Evolutionary conservation across 768 basidiomycete species (phyloP).

Genomic region (Phaffia australis): DNA sequence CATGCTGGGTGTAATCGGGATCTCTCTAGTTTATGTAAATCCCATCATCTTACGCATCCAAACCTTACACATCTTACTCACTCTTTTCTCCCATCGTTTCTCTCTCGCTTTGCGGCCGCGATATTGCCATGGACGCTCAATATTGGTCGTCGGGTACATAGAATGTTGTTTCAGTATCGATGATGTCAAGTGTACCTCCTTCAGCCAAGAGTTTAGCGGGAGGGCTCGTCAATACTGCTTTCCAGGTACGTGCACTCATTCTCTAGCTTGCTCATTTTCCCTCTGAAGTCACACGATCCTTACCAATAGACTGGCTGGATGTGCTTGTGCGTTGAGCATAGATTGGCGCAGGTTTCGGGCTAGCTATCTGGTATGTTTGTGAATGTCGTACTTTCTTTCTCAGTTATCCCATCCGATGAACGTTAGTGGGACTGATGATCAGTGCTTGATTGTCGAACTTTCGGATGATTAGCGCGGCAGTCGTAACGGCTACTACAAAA

Average conservation of each 20-base stretch:
- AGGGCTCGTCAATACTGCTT: slow-evolving; percentile 12
- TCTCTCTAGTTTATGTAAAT: slow-evolving; percentile 16
- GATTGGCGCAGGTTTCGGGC: slow-evolving; percentile 13
- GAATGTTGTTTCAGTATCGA: slow-evolving; percentile 14
- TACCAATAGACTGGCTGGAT: not conserved
- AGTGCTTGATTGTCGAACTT: not conserved
- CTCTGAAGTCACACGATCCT: not conserved
- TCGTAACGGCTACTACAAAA: slow-evolving; percentile 5
- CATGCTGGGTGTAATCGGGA: slow-evolving; percentile 19
- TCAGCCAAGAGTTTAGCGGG: slow-evolving; percentile 14
- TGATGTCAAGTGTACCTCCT: slow-evolving; percentile 17
- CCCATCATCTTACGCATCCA: not conserved
- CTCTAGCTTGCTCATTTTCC: not conserved
- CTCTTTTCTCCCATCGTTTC: too few relatives aligned
- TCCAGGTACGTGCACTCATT: not conserved
- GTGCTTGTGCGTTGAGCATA: not conserved
- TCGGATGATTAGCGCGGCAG: not conserved
- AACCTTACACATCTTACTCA: too few relatives aligned
- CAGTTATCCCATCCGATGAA: slow-evolving; percentile 5
- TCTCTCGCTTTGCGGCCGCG: too few relatives aligned
- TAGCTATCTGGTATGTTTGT: slow-evolving; percentile 5
- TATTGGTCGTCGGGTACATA: not conserved
- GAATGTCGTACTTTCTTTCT: not conserved
- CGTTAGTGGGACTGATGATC: not conserved
- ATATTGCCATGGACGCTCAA: not conserved